Evolutionary conservation across 2,329 filamentous ascomycete genomes (phyloP).

Genomic region (Diaporthe citriasiana): DNA sequence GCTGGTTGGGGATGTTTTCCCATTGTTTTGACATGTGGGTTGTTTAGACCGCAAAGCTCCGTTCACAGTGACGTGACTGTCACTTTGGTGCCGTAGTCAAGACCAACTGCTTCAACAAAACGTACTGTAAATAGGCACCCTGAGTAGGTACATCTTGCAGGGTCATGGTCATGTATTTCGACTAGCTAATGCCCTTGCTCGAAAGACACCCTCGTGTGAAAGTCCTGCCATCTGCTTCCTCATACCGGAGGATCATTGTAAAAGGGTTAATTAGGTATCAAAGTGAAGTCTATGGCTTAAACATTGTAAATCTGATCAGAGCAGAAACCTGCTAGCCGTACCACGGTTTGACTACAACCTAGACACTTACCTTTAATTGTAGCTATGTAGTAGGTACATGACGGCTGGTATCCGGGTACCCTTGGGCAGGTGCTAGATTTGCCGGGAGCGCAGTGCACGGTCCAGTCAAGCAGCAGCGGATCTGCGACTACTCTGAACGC

Average conservation of each 20-base stretch:
- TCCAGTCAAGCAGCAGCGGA: conserved; percentile 31
- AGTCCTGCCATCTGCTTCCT: background rate
- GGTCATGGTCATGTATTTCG: background rate
- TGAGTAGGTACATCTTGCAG: conserved; percentile 2
- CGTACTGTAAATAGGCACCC: background rate
- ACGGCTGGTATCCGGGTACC: background rate
- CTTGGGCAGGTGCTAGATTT: conserved; percentile 8
- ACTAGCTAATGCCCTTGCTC: background rate
- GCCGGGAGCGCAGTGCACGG: conserved; percentile 29
- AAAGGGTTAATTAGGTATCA: background rate
- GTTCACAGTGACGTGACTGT: conserved; percentile 33
- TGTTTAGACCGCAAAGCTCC: conserved; percentile 3
- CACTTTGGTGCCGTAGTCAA: background rate
- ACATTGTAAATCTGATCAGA: background rate
- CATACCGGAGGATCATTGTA: background rate
- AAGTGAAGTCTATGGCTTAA: background rate
- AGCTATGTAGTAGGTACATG: background rate
- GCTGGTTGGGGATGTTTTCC: background rate
- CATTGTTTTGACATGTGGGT: background rate
- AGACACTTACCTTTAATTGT: background rate
- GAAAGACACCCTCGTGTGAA: background rate
- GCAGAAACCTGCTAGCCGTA: background rate
- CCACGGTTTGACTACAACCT: background rate
- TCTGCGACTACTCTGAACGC: conserved; percentile 32
- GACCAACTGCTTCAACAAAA: background rate